phyloP scores from a whole-genome alignment of 192 early-diverging fungal species.

The Coemansia javaensis region DNA sequence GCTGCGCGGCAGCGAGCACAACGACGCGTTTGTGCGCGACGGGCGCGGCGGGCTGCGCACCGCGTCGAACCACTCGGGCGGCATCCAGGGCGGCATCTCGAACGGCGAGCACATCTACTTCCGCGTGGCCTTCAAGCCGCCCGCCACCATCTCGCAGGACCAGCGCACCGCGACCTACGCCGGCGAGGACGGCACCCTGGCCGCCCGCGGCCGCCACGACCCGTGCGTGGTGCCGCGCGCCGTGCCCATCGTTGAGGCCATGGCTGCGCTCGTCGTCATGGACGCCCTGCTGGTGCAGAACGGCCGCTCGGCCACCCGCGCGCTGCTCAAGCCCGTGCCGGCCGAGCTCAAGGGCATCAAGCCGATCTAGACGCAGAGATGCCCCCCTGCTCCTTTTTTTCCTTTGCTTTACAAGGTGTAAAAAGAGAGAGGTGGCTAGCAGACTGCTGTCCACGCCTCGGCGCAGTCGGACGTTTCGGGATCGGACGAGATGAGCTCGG shows the following conservation, averaged over 20 bases:
- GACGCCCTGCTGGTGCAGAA: constrained; percentile 61
- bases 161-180: constrained; percentile 86
- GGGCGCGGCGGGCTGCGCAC: constrained; percentile 69
- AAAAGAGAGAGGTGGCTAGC: no score
- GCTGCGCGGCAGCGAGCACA: constrained; percentile 86
- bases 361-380: constrained; percentile 40
- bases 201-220: constrained; percentile 92
- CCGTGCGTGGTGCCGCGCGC: constrained; percentile 96
- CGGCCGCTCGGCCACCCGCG: constrained; percentile 23
- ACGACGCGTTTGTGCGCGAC: constrained; percentile 80
- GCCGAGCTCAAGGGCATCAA: constrained; percentile 41
- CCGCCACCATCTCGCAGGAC: constrained; percentile 90
- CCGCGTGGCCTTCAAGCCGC: constrained; percentile 95
- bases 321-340: constrained; percentile 32
- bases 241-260: constrained; percentile 96
- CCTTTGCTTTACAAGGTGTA: not conserved
- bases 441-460: constrained; percentile 4
- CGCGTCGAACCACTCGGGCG: constrained; percentile 90
- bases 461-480: constrained; percentile 25
- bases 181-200: constrained; percentile 74
- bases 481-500: no score
- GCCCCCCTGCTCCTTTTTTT: no score
- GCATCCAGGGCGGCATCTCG: constrained; percentile 95
- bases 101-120: constrained; percentile 97
- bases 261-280: constrained; percentile 92